A percentile compares a stretch with the other conserved stretches of the same genome.
phyloP scores from a whole-genome alignment of 495 filamentous ascomycete species.

The Astrothelium subdiscretum region DNA sequence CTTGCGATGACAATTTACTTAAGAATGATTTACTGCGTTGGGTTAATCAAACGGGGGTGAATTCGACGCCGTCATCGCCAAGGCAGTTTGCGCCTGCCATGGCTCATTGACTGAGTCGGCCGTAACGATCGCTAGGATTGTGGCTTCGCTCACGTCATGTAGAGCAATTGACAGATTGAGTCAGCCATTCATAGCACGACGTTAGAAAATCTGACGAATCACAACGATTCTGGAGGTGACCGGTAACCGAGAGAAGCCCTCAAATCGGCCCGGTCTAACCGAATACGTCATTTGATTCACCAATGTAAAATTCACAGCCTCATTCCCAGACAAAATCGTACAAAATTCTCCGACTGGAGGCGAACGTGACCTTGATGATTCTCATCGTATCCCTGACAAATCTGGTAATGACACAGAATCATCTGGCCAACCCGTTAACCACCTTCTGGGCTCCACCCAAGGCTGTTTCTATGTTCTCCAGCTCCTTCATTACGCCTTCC shows the following conservation, averaged over 20 bases:
- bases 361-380: no score
- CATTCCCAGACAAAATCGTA: neutral
- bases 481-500: slow-evolving; percentile 26
- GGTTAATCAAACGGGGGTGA: neutral
- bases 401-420: no score
- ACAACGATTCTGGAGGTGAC: no score
- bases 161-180: no score
- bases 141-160: neutral
- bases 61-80: neutral
- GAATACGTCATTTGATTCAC: neutral
- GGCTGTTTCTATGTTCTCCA: slow-evolving; percentile 23
- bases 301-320: neutral
- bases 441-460: neutral
- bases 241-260: no score
- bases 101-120: neutral
- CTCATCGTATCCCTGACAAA: no score
- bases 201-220: no score
- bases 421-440: neutral
- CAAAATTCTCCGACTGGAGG: no score
- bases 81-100: neutral
- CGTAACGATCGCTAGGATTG: neutral
- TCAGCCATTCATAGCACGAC: no score
- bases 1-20: neutral
- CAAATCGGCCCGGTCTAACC: no score
- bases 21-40: neutral